Evolutionary conservation across 179 eudicot species (phyloP), one percentile per base, ranked within the genome.

Genomic region (Pouteria campechiana): DNA sequence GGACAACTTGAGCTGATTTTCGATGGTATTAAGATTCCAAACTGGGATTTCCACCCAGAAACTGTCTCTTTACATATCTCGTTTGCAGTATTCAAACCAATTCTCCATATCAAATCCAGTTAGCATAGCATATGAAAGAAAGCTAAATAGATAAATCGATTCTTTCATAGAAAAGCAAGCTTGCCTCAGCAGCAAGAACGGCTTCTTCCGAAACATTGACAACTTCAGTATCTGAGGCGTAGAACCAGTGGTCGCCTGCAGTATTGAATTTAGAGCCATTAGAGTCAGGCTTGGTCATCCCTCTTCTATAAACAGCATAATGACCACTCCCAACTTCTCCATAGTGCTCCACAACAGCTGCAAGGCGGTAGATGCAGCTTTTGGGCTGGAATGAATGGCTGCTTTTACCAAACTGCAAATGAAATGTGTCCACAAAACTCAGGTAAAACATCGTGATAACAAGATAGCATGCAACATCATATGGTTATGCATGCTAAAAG

Each of bases 291-390:
- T 62, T 65, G 32, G 44, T 46, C 25, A 13, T 47, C 28, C 60
- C 74, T 59, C 83, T 73, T 70, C 95, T 74, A 54, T 86, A 90
- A 39, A 86, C 94, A 2, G 68, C 77, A 65, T 90, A 90, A 50
- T 90, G 98, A 6, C 98, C 98, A 29, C 84, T 49, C 24, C 75
- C 78, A 28, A 78, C 68, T 51, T 52, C 67, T 57, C 95, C 95
- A 41, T 65, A 81, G 69, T 90, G 98, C 57, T 73, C 81, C 43
- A 86, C 90, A 25, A 68, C 98, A 34, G 98, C 81, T 42, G 75
- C 87, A 7, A 90, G 79, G 16, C 63, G 72, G 56, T 86, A 90
- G 32, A 38, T 40, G 35, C 61, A 58, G 27, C 6, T 46, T 34
- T 24, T 55, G 8, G 52, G 12, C 24, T 63, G 48, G 20, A 42